A percentile compares a stretch with the other conserved stretches of the same genome.
phyloP scores from a whole-genome alignment of 495 filamentous ascomycete genomes.

The Parachaetomium inaequale region DNA sequence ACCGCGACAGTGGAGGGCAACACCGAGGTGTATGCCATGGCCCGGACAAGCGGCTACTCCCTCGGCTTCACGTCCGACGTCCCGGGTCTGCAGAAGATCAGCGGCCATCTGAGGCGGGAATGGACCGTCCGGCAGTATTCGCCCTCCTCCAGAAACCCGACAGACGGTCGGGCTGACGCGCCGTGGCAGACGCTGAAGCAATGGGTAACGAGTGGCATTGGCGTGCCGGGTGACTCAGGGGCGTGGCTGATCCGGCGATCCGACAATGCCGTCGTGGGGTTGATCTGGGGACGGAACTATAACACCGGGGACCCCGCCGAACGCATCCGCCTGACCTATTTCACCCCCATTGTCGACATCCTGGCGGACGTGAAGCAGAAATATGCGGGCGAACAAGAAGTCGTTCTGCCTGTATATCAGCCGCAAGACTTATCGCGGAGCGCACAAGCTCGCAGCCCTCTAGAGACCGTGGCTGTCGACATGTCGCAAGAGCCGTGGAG shows the following conservation, averaged over 20 bases:
- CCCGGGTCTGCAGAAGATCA: constrained; percentile 14
- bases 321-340: constrained; percentile 16
- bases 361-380: constrained; percentile 11
- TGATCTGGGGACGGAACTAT: constrained; percentile 23
- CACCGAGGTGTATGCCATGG: constrained; percentile 21
- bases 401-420: background rate
- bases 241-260: constrained; percentile 23
- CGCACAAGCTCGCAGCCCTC: background rate
- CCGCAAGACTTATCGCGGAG: background rate
- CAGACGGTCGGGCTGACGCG: background rate
- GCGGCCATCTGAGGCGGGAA: constrained; percentile 13
- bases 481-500: constrained; percentile 10
- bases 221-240: constrained; percentile 20
- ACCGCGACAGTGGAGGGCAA: constrained; percentile 14
- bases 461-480: background rate
- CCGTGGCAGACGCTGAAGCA: constrained; percentile 19
- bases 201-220: constrained; percentile 21
- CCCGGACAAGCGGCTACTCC: constrained; percentile 21
- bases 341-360: constrained; percentile 22
- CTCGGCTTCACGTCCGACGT: constrained; percentile 21
- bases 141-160: background rate
- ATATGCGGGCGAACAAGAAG: background rate
- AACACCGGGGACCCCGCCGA: constrained; percentile 7
- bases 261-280: constrained; percentile 18
- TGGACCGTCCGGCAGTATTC: constrained; percentile 22